Evolutionary conservation across 768 basidiomycete species (phyloP).

Genomic region (Boletus rubroflammeus): DNA sequence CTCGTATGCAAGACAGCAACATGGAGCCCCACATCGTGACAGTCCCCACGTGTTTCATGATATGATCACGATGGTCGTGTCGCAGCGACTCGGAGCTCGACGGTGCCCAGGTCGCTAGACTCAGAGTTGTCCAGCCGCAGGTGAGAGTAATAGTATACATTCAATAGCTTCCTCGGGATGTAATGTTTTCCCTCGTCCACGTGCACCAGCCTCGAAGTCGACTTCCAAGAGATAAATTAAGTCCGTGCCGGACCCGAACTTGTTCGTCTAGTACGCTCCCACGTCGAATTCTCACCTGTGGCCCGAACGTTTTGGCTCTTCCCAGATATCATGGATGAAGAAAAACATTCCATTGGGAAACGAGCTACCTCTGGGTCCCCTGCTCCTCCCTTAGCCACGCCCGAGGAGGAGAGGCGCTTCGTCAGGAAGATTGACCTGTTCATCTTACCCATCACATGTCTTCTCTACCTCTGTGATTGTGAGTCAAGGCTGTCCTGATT

Average conservation of each 20-base stretch:
- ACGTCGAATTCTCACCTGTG: not conserved
- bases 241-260: not conserved
- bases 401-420: conserved; percentile 35
- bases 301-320: not conserved
- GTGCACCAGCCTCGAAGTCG: not conserved
- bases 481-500: conserved; percentile 22
- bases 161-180: no score
- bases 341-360: conserved; percentile 9
- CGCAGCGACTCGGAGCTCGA: not conserved
- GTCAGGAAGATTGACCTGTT: conserved; percentile 36
- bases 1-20: no score
- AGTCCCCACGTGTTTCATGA: no score
- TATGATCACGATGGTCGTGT: not conserved
- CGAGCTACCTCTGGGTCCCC: not conserved
- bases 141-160: not conserved
- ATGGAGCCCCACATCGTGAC: no score
- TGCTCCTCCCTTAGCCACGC: conserved; percentile 20
- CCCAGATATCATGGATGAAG: conserved; percentile 17
- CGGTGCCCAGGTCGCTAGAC: not conserved
- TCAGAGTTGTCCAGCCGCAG: not conserved
- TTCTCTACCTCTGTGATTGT: conserved; percentile 77
- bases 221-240: not conserved
- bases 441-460: conserved; percentile 54
- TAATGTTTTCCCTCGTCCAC: not conserved
- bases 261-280: not conserved